Base-by-base conservation (phyloP, 2,329 filamentous ascomycete genomes). In the Ophiostoma pallidulum region DNA sequence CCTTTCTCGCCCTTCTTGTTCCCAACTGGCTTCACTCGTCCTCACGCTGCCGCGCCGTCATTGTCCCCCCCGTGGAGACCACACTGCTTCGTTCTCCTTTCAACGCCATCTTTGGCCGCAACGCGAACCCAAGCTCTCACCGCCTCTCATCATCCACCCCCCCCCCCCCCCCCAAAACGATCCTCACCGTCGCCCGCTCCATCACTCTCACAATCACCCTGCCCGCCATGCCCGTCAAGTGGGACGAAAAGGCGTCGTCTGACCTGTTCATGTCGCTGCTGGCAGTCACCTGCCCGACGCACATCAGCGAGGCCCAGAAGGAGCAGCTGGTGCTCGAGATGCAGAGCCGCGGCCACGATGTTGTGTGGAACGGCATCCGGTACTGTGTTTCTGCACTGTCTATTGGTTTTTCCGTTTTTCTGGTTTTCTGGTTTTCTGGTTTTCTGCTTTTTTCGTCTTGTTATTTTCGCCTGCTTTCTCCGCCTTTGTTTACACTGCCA, bases 331-430 rank as follows among this genome's bases (percentile, higher is more conserved):
- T 56, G 10, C 9, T 16, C 1, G 43, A 56, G 42, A 59, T 62
- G 57, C 32, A 50, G 0, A n/a, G 14, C 0, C 56, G 53, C 2
- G 59, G 60, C 10, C 54, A 58, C 35, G 51, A 59, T 12, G 53
- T 59, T n/a, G 52, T 49, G 24, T 66, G 64, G 64, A 66, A 66
- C 36, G 62, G 53, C 18, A 62, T 66, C 6, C 58, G 64, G 64
- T 65, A 64, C 54, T n/a, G n/a, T n/a, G n/a, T n/a, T 18, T 45
- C 31, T 40, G 10, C 6, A 18, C 29, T 4, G n/a, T 22, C 41
- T 35, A n/a, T 46, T 37, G 42, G 6, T 2, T 28, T 9, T 36
- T 19, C 8, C 31, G 4, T n/a, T 31, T 13, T 40, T 19, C 36
- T 5, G 5, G 33, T 36, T 28, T 28, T 28, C 24, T 7, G n/a